Base-by-base conservation (phyloP, 306 rosid genomes). In the Comarum palustre region DNA sequence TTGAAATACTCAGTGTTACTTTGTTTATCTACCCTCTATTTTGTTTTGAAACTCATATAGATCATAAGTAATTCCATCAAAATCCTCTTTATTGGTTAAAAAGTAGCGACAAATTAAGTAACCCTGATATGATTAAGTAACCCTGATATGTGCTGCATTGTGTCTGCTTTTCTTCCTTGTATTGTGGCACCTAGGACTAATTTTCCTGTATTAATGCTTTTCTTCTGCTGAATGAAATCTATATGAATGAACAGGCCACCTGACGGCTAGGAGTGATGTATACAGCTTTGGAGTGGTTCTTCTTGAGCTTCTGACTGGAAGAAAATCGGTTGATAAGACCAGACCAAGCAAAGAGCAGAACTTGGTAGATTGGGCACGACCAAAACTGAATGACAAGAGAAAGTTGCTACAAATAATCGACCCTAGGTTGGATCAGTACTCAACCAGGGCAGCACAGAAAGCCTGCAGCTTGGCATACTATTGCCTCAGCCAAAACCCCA, bases 391-490 rank as follows among this genome's bases (percentile, higher is more conserved):
- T 20, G 99, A 95, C 87, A 95, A 95, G 84, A 85, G 96, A 84
- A 95, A 91, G 88, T 88, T 95, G 83, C 92, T 91, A 52, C 99
- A 90, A 83, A 90, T 95, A 80, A 82, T 95, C 25, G 99, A 95
- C 80, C 97, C 97, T 31, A 82, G 96, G 86, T 80, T 95, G 87
- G 99, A 95, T 73, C 97, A 90, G 73, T 95, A 95, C 84, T 91
- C 99, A 8, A 92, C 87, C 38, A 87, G 96, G 64, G 99, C 97
- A 54, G 99, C 99, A 52, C 97, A 91, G 89, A 95, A 95, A 81
- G 99, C 99, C 45, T 95, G 99, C 86, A 95, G 99, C 88, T 78
- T 95, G 82, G 99, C 99, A 61, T 95, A 95, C 88, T 95, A 95
- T 75, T 95, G 99, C 63, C 76, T 95, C 84, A 95, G 96, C 84